These are phyloP conservation scores for Globisporangium barbulae DNA, from an alignment of 352 stramenopile genomes.

Conservation along the genomic window DNA sequence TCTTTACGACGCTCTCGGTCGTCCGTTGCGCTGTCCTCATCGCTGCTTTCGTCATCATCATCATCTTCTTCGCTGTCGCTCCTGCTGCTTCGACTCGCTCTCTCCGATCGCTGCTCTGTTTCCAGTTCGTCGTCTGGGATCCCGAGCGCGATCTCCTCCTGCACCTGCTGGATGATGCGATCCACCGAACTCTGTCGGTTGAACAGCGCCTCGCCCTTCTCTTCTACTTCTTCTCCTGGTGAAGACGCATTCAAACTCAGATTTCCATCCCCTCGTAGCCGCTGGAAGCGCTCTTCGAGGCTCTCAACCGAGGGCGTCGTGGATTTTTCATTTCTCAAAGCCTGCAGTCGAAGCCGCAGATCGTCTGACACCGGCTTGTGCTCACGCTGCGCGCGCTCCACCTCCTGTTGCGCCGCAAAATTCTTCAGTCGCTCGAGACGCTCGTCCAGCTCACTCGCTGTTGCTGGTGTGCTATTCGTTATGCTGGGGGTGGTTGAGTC, in stretches of 20 bases:
- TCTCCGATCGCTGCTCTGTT: slow-evolving; percentile 18
- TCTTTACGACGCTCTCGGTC: background rate
- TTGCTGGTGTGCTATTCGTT: background rate
- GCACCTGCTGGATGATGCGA: slow-evolving; percentile 53
- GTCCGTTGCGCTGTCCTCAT: background rate
- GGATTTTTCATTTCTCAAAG: slow-evolving; percentile 39
- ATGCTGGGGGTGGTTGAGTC: background rate
- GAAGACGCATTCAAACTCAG: background rate
- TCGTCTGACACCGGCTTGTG: slow-evolving; percentile 18
- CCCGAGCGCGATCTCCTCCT: slow-evolving; percentile 57
- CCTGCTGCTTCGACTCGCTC: slow-evolving; percentile 12
- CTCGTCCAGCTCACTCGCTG: slow-evolving; percentile 18
- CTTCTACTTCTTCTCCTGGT: background rate
- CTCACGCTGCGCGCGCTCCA: slow-evolving; percentile 6
- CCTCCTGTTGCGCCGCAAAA: slow-evolving; percentile 27
- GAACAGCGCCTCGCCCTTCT: background rate
- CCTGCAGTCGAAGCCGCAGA: slow-evolving; percentile 39
- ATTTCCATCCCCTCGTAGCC: slow-evolving; percentile 21
- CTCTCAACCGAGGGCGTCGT: slow-evolving; percentile 22
- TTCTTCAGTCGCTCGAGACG: slow-evolving; percentile 38
- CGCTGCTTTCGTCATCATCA: background rate
- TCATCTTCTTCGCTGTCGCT: slow-evolving; percentile 13
- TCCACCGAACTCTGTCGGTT: slow-evolving; percentile 27
- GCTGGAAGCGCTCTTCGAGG: slow-evolving; percentile 37
- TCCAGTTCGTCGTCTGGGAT: slow-evolving; percentile 35